Base-by-base conservation (phyloP, 2,329 filamentous ascomycete species). In the Fusarium sp. region DNA sequence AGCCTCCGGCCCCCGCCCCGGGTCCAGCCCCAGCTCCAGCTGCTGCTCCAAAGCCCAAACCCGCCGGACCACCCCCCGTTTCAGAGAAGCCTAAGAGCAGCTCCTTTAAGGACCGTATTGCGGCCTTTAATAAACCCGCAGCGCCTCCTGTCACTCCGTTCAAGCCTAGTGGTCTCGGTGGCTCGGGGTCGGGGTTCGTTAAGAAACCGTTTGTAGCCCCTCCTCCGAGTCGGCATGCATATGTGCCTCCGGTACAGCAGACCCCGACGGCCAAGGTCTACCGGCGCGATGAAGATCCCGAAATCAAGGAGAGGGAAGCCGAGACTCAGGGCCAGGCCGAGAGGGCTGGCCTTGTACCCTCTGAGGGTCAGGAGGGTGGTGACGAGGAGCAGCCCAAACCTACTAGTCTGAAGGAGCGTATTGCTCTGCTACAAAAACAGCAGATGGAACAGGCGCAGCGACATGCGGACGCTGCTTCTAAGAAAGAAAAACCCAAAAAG, bases 151-250 rank as follows among this genome's bases (percentile, higher is more conserved):
- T 96, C 65, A 89, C 94, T n/a, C 96, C 96, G 1, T 95, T 97
- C 83, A 97, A 97, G 78, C 94, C 94, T 18, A 86, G 87, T 64
- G 89, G 89, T 3, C 82, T 91, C 28, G 83, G 86, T 61, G 83
- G 76, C 16, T 68, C 88, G 62, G 84, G 87, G 50, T 86, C 87
- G 68, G 87, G 87, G 56, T 98, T 98, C 77, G 91, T 99, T 81
- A 98, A 95, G 86, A 98, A 98, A 82, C 94, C 95, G 0, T 99
- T 98, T 76, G 95, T 99, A 60, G 94, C 96, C 4, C 94, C 96
- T 54, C 96, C 96, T 16, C 96, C 96, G 1, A 97, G 94, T 80
- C 92, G 94, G 72, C 92, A 98, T 83, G 92, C 95, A 27, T 99
- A 94, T 76, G 88, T 99, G 10, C 94, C 96, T 27, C 91, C 93